phyloP scores from a whole-genome alignment of 768 basidiomycete species.

The Tricholoma flavovirens region DNA sequence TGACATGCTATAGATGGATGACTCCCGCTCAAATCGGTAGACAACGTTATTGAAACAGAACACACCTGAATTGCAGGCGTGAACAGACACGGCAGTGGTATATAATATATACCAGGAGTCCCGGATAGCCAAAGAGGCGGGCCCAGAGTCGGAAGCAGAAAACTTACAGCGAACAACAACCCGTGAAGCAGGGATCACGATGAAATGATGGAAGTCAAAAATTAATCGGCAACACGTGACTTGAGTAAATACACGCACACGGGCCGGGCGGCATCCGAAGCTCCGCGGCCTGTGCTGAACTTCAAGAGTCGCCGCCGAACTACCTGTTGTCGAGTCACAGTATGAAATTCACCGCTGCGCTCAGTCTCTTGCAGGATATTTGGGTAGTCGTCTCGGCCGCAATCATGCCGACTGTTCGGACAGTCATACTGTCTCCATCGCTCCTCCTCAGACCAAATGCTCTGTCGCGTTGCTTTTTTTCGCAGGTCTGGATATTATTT shows the following conservation, averaged over 20 bases:
- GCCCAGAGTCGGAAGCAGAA: background rate
- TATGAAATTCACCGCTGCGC: constrained; percentile 46
- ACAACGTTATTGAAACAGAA: background rate
- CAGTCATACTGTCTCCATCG: constrained; percentile 33
- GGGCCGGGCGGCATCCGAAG: too few species aligned
- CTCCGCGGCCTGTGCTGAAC: too few species aligned
- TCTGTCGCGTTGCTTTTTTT: constrained; percentile 53
- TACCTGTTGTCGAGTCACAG: too few species aligned
- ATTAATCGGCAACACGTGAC: background rate
- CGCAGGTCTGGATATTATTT: constrained; percentile 49
- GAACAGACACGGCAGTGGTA: background rate
- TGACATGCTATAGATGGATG: background rate
- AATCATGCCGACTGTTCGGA: constrained; percentile 40
- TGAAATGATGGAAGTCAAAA: background rate
- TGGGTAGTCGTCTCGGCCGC: constrained; percentile 29
- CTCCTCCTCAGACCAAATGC: constrained; percentile 39
- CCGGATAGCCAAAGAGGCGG: background rate
- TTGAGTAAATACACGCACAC: too few species aligned
- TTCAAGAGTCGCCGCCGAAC: too few species aligned
- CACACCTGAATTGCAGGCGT: background rate
- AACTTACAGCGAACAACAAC: background rate
- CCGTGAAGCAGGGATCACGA: too few species aligned
- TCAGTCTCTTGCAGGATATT: constrained; percentile 40
- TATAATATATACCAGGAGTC: background rate
- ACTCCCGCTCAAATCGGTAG: background rate